Evolutionary conservation across 345 rosid species (phyloP), one percentile per base, ranked within the genome.

Genomic region (Excoecaria agallocha): DNA sequence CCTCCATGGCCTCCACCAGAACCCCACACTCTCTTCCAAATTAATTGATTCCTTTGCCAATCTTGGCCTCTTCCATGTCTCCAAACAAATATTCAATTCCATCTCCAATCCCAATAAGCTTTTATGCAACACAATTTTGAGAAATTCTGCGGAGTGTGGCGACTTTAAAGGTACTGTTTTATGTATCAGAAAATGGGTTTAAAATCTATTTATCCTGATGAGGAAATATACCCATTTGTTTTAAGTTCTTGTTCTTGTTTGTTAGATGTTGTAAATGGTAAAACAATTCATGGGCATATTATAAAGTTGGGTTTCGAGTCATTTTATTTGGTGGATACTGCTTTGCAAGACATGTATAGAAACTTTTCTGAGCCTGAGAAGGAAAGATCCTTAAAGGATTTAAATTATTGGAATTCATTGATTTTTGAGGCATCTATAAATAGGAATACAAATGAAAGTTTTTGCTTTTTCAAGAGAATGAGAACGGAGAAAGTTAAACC

Each of bases 261-360:
- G 72, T 66, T 54, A 24, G 84, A 80, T 56, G 58, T 70, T 66
- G 70, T 5, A 20, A 74, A 11, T 58, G 85, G 84, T 51, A 76
- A 66, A 73, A 58, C n/a, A 74, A 56, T 82, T 78, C 86, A 86
- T 66, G 82, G 79, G 66, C 74, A 69, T 54, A 41, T 86, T 25
- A 46, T 79, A 62, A 86, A 84, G 50, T 37, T 84, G 79, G 87
- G 89, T 37, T 75, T 84, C 69, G 89, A 86, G 76, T 76, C 80
- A 37, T 80, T 56, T 82, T 78, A 61, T 41, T 58, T 38, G 7
- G 78, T 86, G 68, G 77, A 45, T 52, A 51, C 39, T 73, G 80
- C 80, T 58, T 74, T 80, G 64, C 52, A 54, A 37, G 80, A 80
- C 74, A 67, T 76, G 48, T 73, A 78, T 39, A 22, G 72, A 22